Conservation (phyloP, 345 rosid species). For the Syzygium jambos region DNA sequence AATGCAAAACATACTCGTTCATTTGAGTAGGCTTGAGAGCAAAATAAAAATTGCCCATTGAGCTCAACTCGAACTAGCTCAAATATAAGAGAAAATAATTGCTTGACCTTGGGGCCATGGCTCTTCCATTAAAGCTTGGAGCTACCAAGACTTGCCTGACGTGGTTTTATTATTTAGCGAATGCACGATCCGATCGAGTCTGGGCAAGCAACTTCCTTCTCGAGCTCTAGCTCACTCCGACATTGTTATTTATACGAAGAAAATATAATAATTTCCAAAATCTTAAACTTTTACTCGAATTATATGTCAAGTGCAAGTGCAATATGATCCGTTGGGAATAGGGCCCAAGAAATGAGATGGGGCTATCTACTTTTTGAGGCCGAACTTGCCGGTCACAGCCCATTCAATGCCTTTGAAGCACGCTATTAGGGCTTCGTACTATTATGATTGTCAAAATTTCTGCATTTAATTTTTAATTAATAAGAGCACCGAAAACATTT, state of each 20-base stretch:
- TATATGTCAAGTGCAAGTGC: background rate
- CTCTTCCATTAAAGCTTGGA: background rate
- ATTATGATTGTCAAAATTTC: too few relatives aligned
- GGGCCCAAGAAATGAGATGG: background rate
- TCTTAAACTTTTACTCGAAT: too few relatives aligned
- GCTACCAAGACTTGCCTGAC: background rate
- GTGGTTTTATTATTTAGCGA: background rate
- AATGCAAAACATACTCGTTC: background rate
- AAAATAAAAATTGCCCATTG: background rate
- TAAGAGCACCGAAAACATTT: too few relatives aligned
- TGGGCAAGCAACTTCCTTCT: background rate
- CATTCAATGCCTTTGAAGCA: too few relatives aligned
- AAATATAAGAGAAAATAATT: background rate
- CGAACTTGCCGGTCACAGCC: background rate
- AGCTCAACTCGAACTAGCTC: background rate
- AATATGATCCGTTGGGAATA: background rate
- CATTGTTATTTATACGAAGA: background rate
- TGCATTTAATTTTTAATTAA: too few relatives aligned
- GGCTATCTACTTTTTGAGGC: background rate
- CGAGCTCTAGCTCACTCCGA: rapidly evolving
- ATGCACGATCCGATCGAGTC: background rate
- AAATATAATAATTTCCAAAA: background rate
- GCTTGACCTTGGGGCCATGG: background rate
- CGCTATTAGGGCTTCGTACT: too few relatives aligned
- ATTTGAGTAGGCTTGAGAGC: background rate